phyloP scores from a whole-genome alignment of 2,329 filamentous ascomycete species.

The Fusarium armeniacum region DNA sequence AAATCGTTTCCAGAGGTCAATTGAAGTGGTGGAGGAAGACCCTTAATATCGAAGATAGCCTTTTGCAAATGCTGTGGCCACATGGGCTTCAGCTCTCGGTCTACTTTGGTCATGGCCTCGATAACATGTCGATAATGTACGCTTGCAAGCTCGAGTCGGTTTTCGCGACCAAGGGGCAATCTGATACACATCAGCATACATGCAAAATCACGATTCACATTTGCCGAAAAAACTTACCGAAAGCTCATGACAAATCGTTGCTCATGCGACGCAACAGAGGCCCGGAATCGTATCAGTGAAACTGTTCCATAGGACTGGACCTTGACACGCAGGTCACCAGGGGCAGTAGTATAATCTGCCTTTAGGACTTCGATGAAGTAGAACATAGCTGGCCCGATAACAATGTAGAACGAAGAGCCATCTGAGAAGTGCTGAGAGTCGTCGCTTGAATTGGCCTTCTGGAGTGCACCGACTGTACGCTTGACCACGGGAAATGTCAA shows the following conservation, averaged over 20 bases:
- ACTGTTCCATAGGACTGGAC: slow-evolving; percentile 67
- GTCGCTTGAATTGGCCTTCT: slow-evolving; percentile 59
- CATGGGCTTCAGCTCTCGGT: slow-evolving; percentile 69
- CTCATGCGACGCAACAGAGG: slow-evolving; percentile 65
- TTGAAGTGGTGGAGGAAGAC: slow-evolving; percentile 66
- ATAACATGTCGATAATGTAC: slow-evolving; percentile 68
- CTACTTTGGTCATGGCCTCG: slow-evolving; percentile 66
- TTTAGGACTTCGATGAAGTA: slow-evolving; percentile 66
- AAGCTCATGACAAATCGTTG: slow-evolving; percentile 70
- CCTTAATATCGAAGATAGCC: slow-evolving; percentile 66
- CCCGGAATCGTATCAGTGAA: slow-evolving; percentile 65
- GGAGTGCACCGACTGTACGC: slow-evolving; percentile 58
- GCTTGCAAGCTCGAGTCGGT: slow-evolving; percentile 66
- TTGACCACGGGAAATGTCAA: slow-evolving; percentile 68
- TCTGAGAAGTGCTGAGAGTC: slow-evolving; percentile 64
- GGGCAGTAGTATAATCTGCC: slow-evolving; percentile 58
- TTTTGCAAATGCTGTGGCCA: slow-evolving; percentile 71
- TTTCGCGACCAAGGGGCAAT: slow-evolving; percentile 60
- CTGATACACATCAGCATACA: slow-evolving; percentile 49
- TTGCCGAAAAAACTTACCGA: slow-evolving; percentile 57
- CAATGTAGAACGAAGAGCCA: slow-evolving; percentile 67
- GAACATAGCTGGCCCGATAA: slow-evolving; percentile 67
- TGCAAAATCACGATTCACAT: background rate
- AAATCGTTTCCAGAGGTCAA: slow-evolving; percentile 68
- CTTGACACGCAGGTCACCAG: slow-evolving; percentile 64